Evolutionary conservation across 139 green algal species (phyloP).

Genomic region (Klebsormidium nitens): DNA sequence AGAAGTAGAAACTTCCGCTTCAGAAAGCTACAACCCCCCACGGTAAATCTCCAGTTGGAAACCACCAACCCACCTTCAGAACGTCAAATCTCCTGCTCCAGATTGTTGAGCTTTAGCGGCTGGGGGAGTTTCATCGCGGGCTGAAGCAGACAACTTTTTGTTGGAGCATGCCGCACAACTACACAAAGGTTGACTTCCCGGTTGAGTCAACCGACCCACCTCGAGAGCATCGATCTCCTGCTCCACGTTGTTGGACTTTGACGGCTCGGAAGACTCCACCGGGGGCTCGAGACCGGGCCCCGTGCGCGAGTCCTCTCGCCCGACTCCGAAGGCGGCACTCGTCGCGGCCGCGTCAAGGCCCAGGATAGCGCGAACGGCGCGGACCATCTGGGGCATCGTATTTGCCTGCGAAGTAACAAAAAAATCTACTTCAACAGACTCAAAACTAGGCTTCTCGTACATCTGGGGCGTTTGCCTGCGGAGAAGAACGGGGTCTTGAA

Average conservation of each 20-base stretch:
- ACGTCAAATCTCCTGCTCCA: background rate
- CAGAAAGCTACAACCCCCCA: too few relatives aligned
- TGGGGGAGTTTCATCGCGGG: background rate
- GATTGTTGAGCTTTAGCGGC: slow-evolving; percentile 2
- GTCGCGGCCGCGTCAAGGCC: slow-evolving; percentile 19
- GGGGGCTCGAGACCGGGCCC: background rate
- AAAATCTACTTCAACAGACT: too few relatives aligned
- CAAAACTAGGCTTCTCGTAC: too few relatives aligned
- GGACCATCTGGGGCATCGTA: slow-evolving; percentile 37
- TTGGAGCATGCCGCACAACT: background rate
- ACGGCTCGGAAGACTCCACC: background rate
- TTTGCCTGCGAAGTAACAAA: slow-evolving; percentile 30
- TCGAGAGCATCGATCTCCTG: slow-evolving; percentile 37
- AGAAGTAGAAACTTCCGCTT: too few relatives aligned
- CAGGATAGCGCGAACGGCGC: slow-evolving; percentile 31
- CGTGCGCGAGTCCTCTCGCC: too few relatives aligned
- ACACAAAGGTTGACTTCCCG: background rate
- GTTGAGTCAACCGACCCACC: slow-evolving; percentile 3
- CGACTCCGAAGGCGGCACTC: background rate
- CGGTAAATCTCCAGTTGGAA: too few relatives aligned
- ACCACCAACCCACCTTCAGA: slow-evolving; percentile 1
- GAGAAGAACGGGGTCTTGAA: background rate
- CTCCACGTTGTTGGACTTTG: slow-evolving; percentile 8
- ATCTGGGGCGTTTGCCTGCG: background rate
- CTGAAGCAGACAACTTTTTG: background rate